Percentiles rank a stretch among this genome's conserved stretches.
Evolutionary conservation across 805 yeast species (phyloP).

Genomic region (Saccharomyces mikatae): DNA sequence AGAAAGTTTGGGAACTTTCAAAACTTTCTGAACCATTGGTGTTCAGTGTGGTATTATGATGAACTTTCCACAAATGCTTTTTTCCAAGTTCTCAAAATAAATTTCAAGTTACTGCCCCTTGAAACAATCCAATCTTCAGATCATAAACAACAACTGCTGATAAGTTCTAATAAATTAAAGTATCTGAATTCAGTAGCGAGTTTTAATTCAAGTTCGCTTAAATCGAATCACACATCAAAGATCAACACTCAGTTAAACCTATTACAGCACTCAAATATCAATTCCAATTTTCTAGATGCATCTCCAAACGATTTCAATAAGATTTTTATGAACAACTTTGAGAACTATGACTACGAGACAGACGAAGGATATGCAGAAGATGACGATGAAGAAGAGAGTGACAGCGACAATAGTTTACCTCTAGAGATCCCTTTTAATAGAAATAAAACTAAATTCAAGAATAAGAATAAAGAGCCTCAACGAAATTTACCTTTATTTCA

Average conservation of each 20-base stretch:
- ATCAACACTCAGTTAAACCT: neutral
- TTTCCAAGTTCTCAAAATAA: neutral
- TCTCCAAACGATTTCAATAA: neutral
- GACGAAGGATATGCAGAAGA: slow-evolving; percentile 29
- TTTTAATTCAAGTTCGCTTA: neutral
- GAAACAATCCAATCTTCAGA: neutral
- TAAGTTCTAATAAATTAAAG: neutral
- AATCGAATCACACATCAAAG: neutral
- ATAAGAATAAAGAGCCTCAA: neutral
- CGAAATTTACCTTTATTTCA: neutral
- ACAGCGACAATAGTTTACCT: slow-evolving; percentile 15
- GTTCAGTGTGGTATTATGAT: neutral
- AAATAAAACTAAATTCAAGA: neutral
- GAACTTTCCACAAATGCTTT: neutral
- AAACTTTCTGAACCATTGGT: neutral
- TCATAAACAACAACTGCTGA: neutral
- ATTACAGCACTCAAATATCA: neutral
- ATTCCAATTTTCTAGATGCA: neutral
- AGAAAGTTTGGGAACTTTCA: neutral
- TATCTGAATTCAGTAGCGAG: neutral
- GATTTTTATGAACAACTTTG: neutral
- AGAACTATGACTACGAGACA: slow-evolving; percentile 14
- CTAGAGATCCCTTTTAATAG: slow-evolving; percentile 22
- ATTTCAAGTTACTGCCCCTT: neutral
- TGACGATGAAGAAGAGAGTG: slow-evolving; percentile 25